phyloP scores from a whole-genome alignment of 2,329 filamentous ascomycete species.

The Pestalotiopsis sp. region DNA sequence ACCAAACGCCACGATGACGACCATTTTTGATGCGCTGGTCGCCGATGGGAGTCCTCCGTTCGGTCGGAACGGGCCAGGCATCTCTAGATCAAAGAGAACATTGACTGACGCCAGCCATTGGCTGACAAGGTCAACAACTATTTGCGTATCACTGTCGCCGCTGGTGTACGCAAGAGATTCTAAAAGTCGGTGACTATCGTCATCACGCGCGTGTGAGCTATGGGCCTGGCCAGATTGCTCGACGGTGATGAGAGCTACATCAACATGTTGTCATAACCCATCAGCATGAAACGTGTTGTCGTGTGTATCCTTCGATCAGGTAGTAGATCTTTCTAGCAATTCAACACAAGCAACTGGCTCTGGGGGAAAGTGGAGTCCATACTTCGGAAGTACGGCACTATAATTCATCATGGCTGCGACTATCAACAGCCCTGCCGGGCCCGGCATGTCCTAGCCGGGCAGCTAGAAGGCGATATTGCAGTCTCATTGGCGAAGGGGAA shows the following conservation, averaged over 20 bases:
- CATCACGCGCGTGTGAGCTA: background rate
- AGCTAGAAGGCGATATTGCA: background rate
- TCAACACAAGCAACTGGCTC: background rate
- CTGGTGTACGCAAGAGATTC: no score
- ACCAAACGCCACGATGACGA: no score
- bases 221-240: background rate
- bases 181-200: background rate
- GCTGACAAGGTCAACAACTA: no score
- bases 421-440: background rate
- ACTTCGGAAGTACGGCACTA: background rate
- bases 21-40: no score
- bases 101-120: no score
- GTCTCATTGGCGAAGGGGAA: background rate
- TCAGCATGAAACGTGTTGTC: background rate
- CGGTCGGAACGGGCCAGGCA: no score
- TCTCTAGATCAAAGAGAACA: no score
- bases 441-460: background rate
- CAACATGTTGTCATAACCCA: background rate
- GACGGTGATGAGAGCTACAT: background rate
- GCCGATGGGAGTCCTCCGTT: no score
- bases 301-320: background rate
- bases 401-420: background rate
- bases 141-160: no score
- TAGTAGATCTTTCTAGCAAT: background rate
- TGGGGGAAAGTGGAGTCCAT: background rate